A percentile compares a stretch with the other conserved stretches of the same genome.
Evolutionary conservation across 352 stramenopile genomes (phyloP).

Genomic region (Phytopythium montanum): DNA sequence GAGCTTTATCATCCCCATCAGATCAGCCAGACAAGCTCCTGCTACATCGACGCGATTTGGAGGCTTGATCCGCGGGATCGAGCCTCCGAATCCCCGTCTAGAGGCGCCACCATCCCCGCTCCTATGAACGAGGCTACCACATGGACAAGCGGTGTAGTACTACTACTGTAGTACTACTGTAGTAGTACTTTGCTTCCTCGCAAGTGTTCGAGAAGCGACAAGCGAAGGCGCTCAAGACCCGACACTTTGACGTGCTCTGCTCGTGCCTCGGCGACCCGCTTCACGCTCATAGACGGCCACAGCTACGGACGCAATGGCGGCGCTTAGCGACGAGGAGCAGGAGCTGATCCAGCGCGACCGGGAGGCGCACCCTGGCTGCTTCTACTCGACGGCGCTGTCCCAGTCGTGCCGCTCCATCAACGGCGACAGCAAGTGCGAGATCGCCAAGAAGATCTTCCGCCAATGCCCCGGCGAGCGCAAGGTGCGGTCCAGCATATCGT

Average conservation of each 20-base stretch:
- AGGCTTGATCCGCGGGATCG: too few relatives aligned
- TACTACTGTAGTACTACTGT: too few relatives aligned
- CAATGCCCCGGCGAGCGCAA: slow-evolving; percentile 69
- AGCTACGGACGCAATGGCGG: slow-evolving; percentile 29
- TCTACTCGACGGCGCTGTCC: slow-evolving; percentile 78
- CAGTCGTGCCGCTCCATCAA: slow-evolving; percentile 78
- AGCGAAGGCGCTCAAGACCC: background rate
- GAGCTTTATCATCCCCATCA: too few relatives aligned
- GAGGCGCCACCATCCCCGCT: too few relatives aligned
- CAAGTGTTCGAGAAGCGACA: background rate
- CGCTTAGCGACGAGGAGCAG: slow-evolving; percentile 67
- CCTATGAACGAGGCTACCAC: too few relatives aligned
- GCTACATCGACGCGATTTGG: too few relatives aligned
- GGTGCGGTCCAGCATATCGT: slow-evolving; percentile 8
- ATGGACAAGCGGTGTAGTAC: too few relatives aligned
- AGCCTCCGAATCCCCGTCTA: too few relatives aligned
- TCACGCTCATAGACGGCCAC: background rate
- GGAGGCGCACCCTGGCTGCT: slow-evolving; percentile 67
- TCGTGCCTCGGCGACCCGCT: background rate
- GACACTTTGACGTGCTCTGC: background rate
- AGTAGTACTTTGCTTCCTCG: too few relatives aligned
- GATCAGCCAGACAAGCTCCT: too few relatives aligned
- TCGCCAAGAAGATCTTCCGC: slow-evolving; percentile 84
- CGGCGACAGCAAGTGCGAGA: slow-evolving; percentile 83
- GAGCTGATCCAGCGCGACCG: slow-evolving; percentile 72